Percentiles rank a stretch among this genome's conserved stretches.
Conservation (phyloP, 495 filamentous ascomycete species). For the Penicillium arizonense region DNA sequence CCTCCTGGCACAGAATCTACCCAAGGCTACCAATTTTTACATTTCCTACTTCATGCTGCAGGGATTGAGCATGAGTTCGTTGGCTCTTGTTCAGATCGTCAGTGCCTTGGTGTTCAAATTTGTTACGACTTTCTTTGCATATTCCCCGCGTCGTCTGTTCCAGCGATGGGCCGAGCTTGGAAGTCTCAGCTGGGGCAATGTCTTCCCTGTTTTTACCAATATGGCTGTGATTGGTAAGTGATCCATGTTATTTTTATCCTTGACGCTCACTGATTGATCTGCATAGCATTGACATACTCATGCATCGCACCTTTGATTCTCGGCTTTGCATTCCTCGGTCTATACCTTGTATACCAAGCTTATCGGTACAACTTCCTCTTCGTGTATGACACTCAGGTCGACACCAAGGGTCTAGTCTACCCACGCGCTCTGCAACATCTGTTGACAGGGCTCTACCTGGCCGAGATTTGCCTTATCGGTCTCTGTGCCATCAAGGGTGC, state of each 20-base stretch:
- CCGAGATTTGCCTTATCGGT: constrained; percentile 81
- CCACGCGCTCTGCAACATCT: constrained; percentile 84
- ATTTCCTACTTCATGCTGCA: constrained; percentile 90
- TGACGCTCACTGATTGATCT: neutral
- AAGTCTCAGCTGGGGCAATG: constrained; percentile 74
- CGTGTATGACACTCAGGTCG: constrained; percentile 75
- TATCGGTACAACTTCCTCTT: constrained; percentile 93
- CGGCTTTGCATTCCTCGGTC: constrained; percentile 75
- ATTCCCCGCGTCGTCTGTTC: constrained; percentile 65
- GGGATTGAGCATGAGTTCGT: constrained; percentile 70
- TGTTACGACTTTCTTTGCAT: constrained; percentile 63
- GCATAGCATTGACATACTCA: constrained; percentile 69
- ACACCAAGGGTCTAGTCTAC: constrained; percentile 87
- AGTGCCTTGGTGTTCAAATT: constrained; percentile 73
- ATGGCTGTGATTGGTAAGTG: constrained; percentile 73
- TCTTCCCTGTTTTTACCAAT: constrained; percentile 83
- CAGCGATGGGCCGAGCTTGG: constrained; percentile 60
- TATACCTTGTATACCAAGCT: constrained; percentile 80
- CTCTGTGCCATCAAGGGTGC: constrained; percentile 71
- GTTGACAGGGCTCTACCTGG: constrained; percentile 79
- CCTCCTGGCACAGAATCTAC: constrained; percentile 70
- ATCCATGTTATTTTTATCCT: neutral
- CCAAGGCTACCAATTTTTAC: constrained; percentile 85
- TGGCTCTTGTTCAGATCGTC: constrained; percentile 68
- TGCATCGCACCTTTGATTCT: constrained; percentile 83